Conservation (phyloP, 2,329 filamentous ascomycete species). For the Meredithiella fracta region DNA sequence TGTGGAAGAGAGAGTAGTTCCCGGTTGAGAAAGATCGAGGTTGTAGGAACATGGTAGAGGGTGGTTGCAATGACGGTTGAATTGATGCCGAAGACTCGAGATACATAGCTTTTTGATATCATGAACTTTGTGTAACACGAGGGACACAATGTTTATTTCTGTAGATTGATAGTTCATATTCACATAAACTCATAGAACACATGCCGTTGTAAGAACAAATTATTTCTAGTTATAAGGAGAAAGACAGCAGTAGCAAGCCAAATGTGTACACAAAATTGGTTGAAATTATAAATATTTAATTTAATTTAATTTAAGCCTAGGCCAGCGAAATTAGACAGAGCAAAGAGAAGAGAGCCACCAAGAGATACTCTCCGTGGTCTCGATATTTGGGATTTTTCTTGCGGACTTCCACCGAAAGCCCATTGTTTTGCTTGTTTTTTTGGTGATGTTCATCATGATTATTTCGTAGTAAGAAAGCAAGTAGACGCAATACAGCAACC, state of each 20-base stretch:
- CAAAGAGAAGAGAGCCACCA: not conserved
- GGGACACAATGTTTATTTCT: too few relatives aligned
- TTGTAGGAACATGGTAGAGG: not conserved
- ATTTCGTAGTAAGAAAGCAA: not conserved
- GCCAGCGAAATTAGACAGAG: not conserved
- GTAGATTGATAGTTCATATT: too few relatives aligned
- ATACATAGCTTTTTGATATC: not conserved
- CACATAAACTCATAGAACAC: too few relatives aligned
- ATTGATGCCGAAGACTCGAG: not conserved
- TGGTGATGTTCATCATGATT: not conserved
- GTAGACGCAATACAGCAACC: not conserved
- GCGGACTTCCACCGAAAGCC: not conserved
- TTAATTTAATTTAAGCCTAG: too few relatives aligned
- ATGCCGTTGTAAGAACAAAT: too few relatives aligned
- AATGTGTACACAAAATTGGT: too few relatives aligned
- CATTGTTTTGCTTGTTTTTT: not conserved
- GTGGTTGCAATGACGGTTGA: not conserved
- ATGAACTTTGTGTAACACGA: not conserved
- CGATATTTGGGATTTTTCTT: not conserved
- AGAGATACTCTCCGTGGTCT: not conserved
- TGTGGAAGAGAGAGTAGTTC: not conserved
- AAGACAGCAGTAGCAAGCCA: too few relatives aligned
- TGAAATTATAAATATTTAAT: too few relatives aligned
- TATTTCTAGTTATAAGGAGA: too few relatives aligned
- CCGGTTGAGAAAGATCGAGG: not conserved